Percentiles rank a stretch among this genome's conserved stretches.
Evolutionary conservation across 352 stramenopile species (phyloP).

Genomic region (Globisporangium barbulae): DNA sequence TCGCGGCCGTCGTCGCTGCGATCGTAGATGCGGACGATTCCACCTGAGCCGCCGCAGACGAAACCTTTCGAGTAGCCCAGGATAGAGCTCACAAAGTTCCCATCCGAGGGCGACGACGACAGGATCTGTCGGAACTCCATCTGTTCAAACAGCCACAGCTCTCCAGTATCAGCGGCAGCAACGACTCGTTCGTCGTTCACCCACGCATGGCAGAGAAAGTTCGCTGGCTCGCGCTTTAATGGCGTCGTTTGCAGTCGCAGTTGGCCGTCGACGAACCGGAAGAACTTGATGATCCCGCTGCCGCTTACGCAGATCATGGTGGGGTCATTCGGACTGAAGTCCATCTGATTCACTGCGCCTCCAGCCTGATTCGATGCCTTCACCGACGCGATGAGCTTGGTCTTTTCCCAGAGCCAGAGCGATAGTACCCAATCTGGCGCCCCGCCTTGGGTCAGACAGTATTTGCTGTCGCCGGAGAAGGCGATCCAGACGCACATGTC

Average conservation of each 20-base stretch:
- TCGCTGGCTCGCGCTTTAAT: slow-evolving; percentile 71
- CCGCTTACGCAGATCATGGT: slow-evolving; percentile 87
- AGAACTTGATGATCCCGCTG: slow-evolving; percentile 88
- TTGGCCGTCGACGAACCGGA: slow-evolving; percentile 82
- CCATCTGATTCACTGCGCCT: slow-evolving; percentile 78
- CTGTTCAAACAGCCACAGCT: slow-evolving; percentile 92
- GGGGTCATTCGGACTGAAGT: slow-evolving; percentile 88
- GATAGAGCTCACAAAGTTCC: slow-evolving; percentile 81
- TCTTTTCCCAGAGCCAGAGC: slow-evolving; percentile 92
- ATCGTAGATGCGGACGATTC: slow-evolving; percentile 81
- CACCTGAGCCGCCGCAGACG: slow-evolving; percentile 74
- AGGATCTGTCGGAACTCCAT: slow-evolving; percentile 89
- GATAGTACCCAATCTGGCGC: slow-evolving; percentile 90
- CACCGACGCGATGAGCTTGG: slow-evolving; percentile 76
- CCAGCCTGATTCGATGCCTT: slow-evolving; percentile 70
- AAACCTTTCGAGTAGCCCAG: slow-evolving; percentile 90
- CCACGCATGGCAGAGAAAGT: slow-evolving; percentile 91
- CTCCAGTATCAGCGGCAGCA: slow-evolving; percentile 82
- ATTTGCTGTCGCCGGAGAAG: slow-evolving; percentile 91
- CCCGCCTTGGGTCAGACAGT: slow-evolving; percentile 85
- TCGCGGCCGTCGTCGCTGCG: slow-evolving; percentile 81
- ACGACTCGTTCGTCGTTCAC: slow-evolving; percentile 90
- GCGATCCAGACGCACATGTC: slow-evolving; percentile 75
- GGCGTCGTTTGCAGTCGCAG: slow-evolving; percentile 66
- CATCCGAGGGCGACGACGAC: slow-evolving; percentile 66